These are phyloP conservation scores for Tetrahymena malaccensis DNA, from an alignment of 73 alveolate species.

Conservation along the genomic window DNA sequence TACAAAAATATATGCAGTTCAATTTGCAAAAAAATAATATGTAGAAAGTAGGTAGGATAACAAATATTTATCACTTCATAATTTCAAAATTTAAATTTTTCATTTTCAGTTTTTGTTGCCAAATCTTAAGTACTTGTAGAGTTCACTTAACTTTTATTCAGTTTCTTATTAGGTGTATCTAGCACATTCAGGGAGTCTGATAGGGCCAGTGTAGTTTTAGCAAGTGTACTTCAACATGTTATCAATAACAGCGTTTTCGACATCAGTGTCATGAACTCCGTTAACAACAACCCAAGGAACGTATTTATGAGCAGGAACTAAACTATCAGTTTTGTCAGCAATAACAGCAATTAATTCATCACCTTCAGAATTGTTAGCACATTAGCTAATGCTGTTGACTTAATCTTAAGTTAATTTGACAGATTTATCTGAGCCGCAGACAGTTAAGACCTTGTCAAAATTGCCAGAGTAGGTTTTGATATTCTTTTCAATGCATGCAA, in stretches of 20 bases:
- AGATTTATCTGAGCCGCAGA: constrained; percentile 18
- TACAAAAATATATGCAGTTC: neutral
- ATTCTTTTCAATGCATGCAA: constrained; percentile 47
- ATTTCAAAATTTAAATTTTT: neutral
- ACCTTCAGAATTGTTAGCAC: constrained; percentile 41
- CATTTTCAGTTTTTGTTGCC: neutral
- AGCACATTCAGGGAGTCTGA: neutral
- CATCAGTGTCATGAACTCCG: constrained; percentile 47
- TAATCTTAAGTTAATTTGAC: neutral
- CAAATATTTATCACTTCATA: neutral
- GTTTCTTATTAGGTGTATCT: neutral
- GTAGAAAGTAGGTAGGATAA: neutral
- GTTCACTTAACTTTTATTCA: neutral
- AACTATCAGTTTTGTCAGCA: constrained; percentile 49
- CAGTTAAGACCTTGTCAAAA: constrained; percentile 40
- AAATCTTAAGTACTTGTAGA: neutral
- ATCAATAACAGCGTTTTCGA: constrained; percentile 32
- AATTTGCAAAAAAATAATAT: neutral
- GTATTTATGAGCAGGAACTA: constrained; percentile 11
- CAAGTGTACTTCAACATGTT: constrained; percentile 49
- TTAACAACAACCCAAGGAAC: constrained; percentile 56
- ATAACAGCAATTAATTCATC: constrained; percentile 41
- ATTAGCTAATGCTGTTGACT: constrained; percentile 8
- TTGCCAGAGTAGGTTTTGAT: constrained; percentile 10
- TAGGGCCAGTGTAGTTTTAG: neutral